phyloP scores from a whole-genome alignment of 2,329 filamentous ascomycete genomes.

The Grosmannia clavigera region DNA sequence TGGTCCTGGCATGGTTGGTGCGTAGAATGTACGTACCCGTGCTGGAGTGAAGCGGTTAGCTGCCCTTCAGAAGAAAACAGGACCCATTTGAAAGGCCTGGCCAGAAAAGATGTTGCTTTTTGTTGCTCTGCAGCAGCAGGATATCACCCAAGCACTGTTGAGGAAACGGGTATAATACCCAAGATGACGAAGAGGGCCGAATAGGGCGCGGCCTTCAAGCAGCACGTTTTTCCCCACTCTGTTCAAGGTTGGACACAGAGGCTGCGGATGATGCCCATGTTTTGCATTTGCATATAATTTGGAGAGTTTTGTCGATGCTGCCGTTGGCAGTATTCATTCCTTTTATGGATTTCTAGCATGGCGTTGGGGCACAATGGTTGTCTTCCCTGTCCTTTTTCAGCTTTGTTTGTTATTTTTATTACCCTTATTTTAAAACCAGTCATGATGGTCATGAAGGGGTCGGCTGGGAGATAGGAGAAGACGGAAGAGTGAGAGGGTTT shows the following conservation, averaged over 20 bases:
- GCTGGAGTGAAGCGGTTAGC: not conserved
- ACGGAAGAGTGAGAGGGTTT: not conserved
- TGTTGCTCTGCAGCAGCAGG: not conserved
- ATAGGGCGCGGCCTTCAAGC: not conserved
- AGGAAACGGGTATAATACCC: not conserved
- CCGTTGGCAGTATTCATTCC: not conserved
- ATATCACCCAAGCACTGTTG: not conserved
- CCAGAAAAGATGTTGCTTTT: not conserved
- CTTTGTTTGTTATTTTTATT: not conserved
- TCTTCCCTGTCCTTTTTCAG: not conserved
- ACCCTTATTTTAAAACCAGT: not conserved
- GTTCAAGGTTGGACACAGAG: not conserved
- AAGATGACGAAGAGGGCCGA: not conserved
- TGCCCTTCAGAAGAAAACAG: not conserved
- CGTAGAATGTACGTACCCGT: constrained; percentile 21
- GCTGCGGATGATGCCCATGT: not conserved
- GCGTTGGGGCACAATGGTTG: not conserved
- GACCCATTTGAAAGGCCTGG: not conserved
- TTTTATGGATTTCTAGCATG: not conserved
- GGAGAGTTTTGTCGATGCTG: not conserved
- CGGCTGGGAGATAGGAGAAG: not conserved
- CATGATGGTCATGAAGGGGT: not conserved
- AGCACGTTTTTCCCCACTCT: not conserved
- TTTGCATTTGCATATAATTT: not conserved
- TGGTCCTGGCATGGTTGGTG: constrained; percentile 45